Evolutionary conservation across 2,329 filamentous ascomycete genomes (phyloP).

Genomic region (Fusarium clavum): DNA sequence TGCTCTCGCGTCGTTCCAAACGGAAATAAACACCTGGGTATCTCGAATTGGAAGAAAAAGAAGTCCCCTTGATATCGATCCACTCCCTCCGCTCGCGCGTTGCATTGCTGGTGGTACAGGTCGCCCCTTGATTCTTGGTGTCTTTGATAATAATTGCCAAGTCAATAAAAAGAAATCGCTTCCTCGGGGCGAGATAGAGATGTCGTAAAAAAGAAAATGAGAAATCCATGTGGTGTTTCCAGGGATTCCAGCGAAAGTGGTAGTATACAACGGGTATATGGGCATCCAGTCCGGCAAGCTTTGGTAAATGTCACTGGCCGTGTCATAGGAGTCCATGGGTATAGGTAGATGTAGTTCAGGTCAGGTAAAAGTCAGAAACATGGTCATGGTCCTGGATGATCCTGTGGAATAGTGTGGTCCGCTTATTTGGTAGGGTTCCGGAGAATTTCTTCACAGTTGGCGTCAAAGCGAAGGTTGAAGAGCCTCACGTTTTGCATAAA

Average conservation of each 20-base stretch:
- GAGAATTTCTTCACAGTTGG: conserved; percentile 93
- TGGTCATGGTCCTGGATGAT: conserved; percentile 44
- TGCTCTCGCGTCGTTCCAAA: conserved; percentile 47
- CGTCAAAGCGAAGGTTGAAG: conserved; percentile 95
- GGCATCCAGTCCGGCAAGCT: conserved; percentile 43
- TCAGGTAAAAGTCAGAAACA: conserved; percentile 35
- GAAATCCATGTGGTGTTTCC: conserved; percentile 43
- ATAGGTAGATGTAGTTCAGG: conserved; percentile 34
- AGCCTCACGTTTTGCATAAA: conserved; percentile 89
- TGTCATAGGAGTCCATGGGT: conserved; percentile 40
- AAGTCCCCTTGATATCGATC: conserved; percentile 48
- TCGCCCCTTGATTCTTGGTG: conserved; percentile 46
- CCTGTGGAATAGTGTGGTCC: conserved; percentile 37
- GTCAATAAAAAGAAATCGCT: conserved; percentile 44
- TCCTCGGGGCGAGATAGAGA: conserved; percentile 43
- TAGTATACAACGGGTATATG: conserved; percentile 47
- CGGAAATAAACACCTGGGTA: conserved; percentile 51
- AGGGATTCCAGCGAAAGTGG: conserved; percentile 44
- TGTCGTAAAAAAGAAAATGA: conserved; percentile 37
- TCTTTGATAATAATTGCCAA: conserved; percentile 41
- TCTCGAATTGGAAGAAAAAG: conserved; percentile 52
- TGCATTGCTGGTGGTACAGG: conserved; percentile 51
- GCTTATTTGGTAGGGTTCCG: conserved; percentile 66
- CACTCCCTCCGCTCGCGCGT: conserved; percentile 44
- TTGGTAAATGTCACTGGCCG: conserved; percentile 38